Evolutionary conservation across 768 basidiomycete genomes (phyloP), one percentile per base, ranked within the genome.

Genomic region (Cystobasidiopsis lactophilus): DNA sequence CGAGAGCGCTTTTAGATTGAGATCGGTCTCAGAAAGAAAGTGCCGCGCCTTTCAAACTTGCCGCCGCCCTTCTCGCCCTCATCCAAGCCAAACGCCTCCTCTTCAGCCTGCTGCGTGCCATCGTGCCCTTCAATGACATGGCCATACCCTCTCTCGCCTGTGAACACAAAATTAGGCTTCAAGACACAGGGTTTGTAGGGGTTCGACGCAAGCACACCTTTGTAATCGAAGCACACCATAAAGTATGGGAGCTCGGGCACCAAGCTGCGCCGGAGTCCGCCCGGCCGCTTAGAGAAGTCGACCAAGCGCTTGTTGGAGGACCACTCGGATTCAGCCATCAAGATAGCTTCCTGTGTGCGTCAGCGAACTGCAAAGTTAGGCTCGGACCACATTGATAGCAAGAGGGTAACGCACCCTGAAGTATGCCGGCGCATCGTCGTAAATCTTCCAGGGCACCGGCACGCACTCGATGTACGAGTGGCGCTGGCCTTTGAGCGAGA

Each of bases 221-320:
- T 95, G 67, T 96, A 74, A 67, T 98, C 93, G 66, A 91, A 98
- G 60, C 91, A 88, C 5, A 96, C 83, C 85, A 89, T 91, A 62
- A 98, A 98, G 67, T 98, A 98, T 1, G 93, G 93, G 29, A 98
- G 69, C 62, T 95, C 93, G 2, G 89, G 79, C 11, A 98, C 91
- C 81, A 98, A 83, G 24, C 84, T 78, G 0, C 91, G 75, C 39
- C 89, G 73, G 71, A 96, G 96, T 2, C 91, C 91, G 18, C 91
- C 89, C 1, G 85, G 83, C 3, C 85, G 73, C 9, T 77, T 70
- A 2, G 83, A 76, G 65, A 98, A 98, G 66, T 91, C 85, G 59
- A 98, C 95, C 49, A 95, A 69, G 63, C 95, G 95, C 65, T 85
- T 88, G 69, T 98, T 89, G 62, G 93, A 86, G 5, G 89, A 88